Percentiles rank a stretch among this genome's conserved stretches.
phyloP scores from a whole-genome alignment of 441 rosid genomes.

The Pelargonium citronellum region DNA sequence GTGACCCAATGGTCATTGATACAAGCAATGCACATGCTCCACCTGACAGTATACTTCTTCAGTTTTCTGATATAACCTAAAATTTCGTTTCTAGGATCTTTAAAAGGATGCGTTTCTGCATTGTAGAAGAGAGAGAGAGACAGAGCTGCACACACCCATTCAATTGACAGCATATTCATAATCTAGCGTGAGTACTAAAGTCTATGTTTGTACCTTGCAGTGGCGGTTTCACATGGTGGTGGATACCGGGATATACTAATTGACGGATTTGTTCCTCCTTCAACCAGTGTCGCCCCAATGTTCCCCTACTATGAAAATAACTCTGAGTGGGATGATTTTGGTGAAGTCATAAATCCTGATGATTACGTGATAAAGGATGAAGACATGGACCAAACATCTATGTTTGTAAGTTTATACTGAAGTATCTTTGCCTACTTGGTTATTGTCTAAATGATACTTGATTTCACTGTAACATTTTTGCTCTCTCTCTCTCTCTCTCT shows the following conservation, averaged over 20 bases:
- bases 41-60: constrained; percentile 52
- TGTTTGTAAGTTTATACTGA: constrained; percentile 48
- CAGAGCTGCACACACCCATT: too few relatives aligned
- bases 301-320: constrained; percentile 78
- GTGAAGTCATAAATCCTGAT: constrained; percentile 93
- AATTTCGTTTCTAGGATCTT: not conserved
- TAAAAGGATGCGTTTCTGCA: constrained; percentile 4
- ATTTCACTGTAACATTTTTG: too few relatives aligned
- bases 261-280: constrained; percentile 89
- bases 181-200: not conserved
- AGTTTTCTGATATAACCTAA: constrained; percentile 5
- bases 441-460: too few relatives aligned
- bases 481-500: too few relatives aligned
- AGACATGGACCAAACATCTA: constrained; percentile 62
- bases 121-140: not conserved
- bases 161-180: not conserved
- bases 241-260: constrained; percentile 66
- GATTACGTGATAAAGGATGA: constrained; percentile 84
- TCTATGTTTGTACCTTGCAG: constrained; percentile 29
- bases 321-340: constrained; percentile 93
- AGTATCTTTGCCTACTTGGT: constrained; percentile 22
- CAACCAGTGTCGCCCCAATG: constrained; percentile 84
- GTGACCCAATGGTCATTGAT: constrained; percentile 84
- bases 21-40: constrained; percentile 38
- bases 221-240: constrained; percentile 51